These are phyloP conservation scores for Russula foetens DNA, from an alignment of 768 basidiomycete genomes.

Conservation along the genomic window DNA sequence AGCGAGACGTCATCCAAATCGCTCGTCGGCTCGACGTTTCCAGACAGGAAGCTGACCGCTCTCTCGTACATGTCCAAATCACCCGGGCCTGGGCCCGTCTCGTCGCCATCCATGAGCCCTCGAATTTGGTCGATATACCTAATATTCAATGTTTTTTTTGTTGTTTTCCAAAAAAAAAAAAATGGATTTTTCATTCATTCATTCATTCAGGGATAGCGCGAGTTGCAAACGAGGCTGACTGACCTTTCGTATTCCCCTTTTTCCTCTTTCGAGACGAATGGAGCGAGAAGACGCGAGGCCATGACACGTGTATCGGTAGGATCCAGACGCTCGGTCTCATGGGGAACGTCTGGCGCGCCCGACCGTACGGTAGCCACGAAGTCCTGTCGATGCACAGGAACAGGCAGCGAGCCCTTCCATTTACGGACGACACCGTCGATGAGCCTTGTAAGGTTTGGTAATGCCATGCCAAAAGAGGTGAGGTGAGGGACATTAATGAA, in stretches of 20 bases:
- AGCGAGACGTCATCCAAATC: slow-evolving; percentile 13
- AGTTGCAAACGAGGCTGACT: background rate
- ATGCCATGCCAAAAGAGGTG: background rate
- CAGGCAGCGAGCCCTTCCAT: slow-evolving; percentile 59
- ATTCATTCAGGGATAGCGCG: background rate
- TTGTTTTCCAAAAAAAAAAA: background rate
- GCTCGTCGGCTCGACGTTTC: slow-evolving; percentile 10
- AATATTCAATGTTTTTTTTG: no score
- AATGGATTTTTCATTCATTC: background rate
- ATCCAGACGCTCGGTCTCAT: slow-evolving; percentile 11
- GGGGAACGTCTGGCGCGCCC: background rate
- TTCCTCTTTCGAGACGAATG: slow-evolving; percentile 18
- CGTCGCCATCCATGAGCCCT: slow-evolving; percentile 8
- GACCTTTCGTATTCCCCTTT: slow-evolving; percentile 19
- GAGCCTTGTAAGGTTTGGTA: slow-evolving; percentile 34
- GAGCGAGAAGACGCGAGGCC: slow-evolving; percentile 9
- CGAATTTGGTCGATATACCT: slow-evolving; percentile 13
- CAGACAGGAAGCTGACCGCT: slow-evolving; percentile 7
- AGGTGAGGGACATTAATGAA: background rate
- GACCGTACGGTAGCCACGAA: background rate
- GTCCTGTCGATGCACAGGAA: slow-evolving; percentile 12
- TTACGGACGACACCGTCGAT: slow-evolving; percentile 74
- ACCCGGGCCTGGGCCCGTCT: slow-evolving; percentile 4
- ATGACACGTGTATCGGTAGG: slow-evolving; percentile 11
- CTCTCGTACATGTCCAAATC: slow-evolving; percentile 13